Conservation (phyloP, 805 yeast species). For the Priceomyces fermenticarens region DNA sequence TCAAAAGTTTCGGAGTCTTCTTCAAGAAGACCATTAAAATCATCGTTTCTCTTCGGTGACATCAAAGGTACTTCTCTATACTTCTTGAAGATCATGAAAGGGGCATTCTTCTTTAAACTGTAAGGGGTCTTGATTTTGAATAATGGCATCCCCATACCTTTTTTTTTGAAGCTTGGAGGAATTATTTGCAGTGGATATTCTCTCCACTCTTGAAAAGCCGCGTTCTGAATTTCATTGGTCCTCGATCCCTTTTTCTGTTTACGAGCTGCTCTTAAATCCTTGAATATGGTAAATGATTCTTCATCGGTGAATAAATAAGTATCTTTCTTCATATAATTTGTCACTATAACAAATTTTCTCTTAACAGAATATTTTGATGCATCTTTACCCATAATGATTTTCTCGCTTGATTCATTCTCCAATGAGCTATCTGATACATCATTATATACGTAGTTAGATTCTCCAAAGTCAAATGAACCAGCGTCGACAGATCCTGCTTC, state of each 20-base stretch:
- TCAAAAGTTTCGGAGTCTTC: constrained; percentile 27
- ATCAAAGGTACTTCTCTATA: constrained; percentile 27
- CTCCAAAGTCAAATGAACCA: background rate
- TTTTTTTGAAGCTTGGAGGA: constrained; percentile 26
- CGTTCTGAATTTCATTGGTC: background rate
- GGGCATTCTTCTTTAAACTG: constrained; percentile 30
- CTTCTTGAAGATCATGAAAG: constrained; percentile 30
- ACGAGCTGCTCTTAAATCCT: constrained; percentile 20
- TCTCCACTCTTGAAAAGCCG: background rate
- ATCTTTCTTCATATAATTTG: constrained; percentile 28
- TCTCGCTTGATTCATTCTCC: constrained; percentile 6
- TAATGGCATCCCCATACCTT: constrained; percentile 37
- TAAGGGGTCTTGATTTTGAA: constrained; percentile 35
- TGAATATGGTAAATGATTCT: constrained; percentile 28
- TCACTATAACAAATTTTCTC: constrained; percentile 27
- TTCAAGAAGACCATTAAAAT: constrained; percentile 3
- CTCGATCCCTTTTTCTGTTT: constrained; percentile 8
- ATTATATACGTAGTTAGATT: constrained; percentile 10
- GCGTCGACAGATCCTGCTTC: background rate
- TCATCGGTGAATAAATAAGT: constrained; percentile 27
- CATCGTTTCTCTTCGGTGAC: constrained; percentile 12
- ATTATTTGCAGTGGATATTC: constrained; percentile 20
- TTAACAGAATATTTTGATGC: constrained; percentile 23
- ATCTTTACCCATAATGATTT: constrained; percentile 17
- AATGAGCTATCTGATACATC: constrained; percentile 16